Percentiles rank a stretch among this genome's conserved stretches.
Evolutionary conservation across 139 green algal genomes (phyloP).

Genomic region (Chlorella sp.): DNA sequence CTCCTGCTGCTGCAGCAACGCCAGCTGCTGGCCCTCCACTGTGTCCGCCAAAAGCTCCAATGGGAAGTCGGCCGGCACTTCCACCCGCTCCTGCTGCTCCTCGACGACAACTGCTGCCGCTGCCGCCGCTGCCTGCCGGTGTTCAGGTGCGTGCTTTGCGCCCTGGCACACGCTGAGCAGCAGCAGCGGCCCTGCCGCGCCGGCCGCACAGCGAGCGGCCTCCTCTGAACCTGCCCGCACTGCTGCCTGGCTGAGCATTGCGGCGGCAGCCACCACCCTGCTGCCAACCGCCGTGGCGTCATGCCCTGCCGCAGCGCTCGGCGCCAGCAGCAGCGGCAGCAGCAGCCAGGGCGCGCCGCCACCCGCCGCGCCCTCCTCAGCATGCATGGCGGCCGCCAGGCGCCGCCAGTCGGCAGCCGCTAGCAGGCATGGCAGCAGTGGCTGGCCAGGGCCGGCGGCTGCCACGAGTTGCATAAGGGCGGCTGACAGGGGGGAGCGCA

Average conservation of each 20-base stretch:
- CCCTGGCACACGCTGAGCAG: conserved; percentile 25
- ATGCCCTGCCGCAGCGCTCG: neutral
- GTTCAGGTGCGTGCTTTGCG: neutral
- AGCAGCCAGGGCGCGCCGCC: conserved; percentile 28
- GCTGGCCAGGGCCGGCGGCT: neutral
- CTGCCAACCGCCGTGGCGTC: neutral
- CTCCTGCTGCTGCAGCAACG: conserved; percentile 23
- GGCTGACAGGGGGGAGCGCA: conserved; percentile 14
- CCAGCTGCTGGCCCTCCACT: conserved; percentile 30
- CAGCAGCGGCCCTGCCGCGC: neutral
- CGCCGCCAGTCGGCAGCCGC: conserved; percentile 25
- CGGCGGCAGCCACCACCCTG: conserved; percentile 22
- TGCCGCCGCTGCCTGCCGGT: neutral
- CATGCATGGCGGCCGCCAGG: neutral
- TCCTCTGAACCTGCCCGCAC: neutral
- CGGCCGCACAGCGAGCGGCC: neutral
- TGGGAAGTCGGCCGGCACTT: conserved; percentile 6
- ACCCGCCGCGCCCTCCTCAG: neutral
- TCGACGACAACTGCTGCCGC: neutral
- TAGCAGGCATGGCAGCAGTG: conserved; percentile 24
- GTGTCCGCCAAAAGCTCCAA: conserved; percentile 12
- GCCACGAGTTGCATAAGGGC: neutral
- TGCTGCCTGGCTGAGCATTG: neutral
- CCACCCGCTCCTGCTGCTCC: conserved; percentile 25
- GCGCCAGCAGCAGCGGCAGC: conserved; percentile 14